Base-by-base conservation (phyloP, 768 basidiomycete species). In the Collybia sp. region DNA sequence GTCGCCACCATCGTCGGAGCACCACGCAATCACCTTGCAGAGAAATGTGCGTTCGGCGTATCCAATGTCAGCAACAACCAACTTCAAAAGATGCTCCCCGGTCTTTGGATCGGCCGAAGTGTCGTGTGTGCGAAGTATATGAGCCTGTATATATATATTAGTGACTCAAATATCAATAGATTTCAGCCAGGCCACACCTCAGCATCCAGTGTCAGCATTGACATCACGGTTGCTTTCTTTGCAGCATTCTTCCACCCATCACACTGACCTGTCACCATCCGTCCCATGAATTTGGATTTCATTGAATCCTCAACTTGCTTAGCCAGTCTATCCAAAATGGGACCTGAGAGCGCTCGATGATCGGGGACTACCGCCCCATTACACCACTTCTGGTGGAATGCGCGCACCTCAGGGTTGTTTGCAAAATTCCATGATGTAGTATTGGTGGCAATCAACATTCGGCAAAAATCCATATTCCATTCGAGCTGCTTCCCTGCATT, bases 231-330 rank as follows among this genome's bases (percentile, higher is more conserved):
- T 12, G 54, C 44, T 12, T 46, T 54, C 42, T 55, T 59, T 9
- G 53, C 46, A 13, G 61, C 44, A 49, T 63, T 61, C 42, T 60
- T 61, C 63, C 64, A 66, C 16, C 64, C 59, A 50, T 66, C 63
- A 38, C 58, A 61, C 45, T 61, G 56, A 5, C 58, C 53, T 4
- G 62, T 64, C 9, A 48, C 63, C 12, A 57, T 45, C 30, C 53
- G 48, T 15, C 54, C 56, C n/a, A 51, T 34, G 11, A 57, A 47
- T 40, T 43, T 43, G 6, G 43, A 8, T 16, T 19, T 12, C 5
- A 44, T 19, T 10, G 8, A 13, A 12, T 32, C 12, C 13, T 44
- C 33, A 3, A n/a, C 13, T 10, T 31, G 8, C 5, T 12, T 32
- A 5, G 39, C 48, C 19, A 43, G 46, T 17, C 44, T 34, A 39